Evolutionary conservation across 768 basidiomycete genomes (phyloP).

Genomic region (Serendipita sp.): DNA sequence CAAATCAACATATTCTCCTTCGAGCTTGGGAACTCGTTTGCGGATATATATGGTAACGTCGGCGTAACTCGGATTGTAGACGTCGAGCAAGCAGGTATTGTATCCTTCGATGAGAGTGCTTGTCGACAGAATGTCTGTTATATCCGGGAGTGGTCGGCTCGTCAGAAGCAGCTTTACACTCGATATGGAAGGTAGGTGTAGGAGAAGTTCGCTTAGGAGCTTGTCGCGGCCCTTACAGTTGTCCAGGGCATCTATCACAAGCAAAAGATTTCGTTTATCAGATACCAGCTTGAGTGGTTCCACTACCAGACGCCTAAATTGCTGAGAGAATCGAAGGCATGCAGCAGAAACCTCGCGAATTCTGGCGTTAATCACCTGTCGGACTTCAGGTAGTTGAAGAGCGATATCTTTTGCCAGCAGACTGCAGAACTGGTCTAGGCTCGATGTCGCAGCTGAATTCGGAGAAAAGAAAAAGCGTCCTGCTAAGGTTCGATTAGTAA

Average conservation of each 20-base stretch:
- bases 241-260: conserved; percentile 3
- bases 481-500: neutral
- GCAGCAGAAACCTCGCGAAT: neutral
- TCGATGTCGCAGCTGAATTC: neutral
- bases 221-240: neutral
- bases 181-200: neutral
- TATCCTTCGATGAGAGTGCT: neutral
- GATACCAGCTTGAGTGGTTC: neutral
- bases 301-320: neutral
- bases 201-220: neutral
- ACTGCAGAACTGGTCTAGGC: neutral
- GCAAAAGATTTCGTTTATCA: neutral
- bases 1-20: neutral
- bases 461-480: neutral
- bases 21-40: neutral
- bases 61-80: neutral
- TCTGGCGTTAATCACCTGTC: neutral
- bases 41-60: neutral
- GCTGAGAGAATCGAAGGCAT: neutral
- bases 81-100: neutral
- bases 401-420: neutral
- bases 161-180: neutral
- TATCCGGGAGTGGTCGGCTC: neutral
- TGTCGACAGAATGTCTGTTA: neutral
- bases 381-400: neutral